Base-by-base conservation (phyloP, 805 yeast species). In the Nakazawaea ishiwadae region DNA sequence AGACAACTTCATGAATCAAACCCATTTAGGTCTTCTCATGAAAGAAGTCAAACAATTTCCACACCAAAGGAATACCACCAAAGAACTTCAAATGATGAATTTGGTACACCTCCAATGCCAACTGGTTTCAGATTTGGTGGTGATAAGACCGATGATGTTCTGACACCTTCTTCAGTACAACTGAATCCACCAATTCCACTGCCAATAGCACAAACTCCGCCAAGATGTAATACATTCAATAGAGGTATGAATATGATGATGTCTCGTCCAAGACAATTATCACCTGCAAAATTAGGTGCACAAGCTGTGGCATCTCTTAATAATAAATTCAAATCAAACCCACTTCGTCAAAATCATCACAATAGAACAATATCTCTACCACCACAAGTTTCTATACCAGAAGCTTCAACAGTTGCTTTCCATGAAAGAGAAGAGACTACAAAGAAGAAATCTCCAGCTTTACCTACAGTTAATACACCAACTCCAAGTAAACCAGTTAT, bases 241-340 rank as follows among this genome's bases (percentile, higher is more conserved):
- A 23, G 26, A 23, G n/a, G n/a, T n/a, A n/a, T n/a, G n/a, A n/a
- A n/a, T n/a, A n/a, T n/a, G n/a, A 23, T 23, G 26, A 12, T 14
- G 18, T 11, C 16, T 16, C 24, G 48, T 35, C 20, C 57, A 46
- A 58, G 81, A 46, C 76, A 81, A 14, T 57, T 71, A 23, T 79
- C 86, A 1, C 89, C 89, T 0, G 84, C 87, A 1, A 79, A 77
- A 50, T 69, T 81, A 9, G 90, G 90, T 1, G 88, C 88, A 1
- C 74, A 71, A 17, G 87, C 88, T 1, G 84, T 82, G 1, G 82
- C 86, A 0, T 64, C 67, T 1, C 51, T 74, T 26, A 58, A 56
- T 19, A 23, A 27, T 15, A 15, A 37, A 7, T 40, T 42, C 35
- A 28, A 16, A 29, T 6, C 24, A 7, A 40, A 12, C 10, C n/a